These are phyloP conservation scores for Gaeumannomyces tritici DNA, from an alignment of 2,329 filamentous ascomycete genomes.

Conservation along the genomic window DNA sequence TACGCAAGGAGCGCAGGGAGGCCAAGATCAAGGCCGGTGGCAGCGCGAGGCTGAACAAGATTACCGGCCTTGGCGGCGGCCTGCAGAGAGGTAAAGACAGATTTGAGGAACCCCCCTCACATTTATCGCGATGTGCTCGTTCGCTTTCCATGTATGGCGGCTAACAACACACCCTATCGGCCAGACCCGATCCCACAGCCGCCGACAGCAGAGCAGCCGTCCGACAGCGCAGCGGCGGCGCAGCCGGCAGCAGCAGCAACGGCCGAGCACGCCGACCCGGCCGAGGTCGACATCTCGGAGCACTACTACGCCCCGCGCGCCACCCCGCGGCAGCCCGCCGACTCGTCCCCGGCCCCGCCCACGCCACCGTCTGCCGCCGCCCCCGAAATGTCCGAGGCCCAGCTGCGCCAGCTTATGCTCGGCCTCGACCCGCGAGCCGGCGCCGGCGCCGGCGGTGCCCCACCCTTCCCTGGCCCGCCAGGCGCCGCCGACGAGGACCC, in stretches of 20 bases:
- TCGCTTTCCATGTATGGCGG: too few relatives aligned
- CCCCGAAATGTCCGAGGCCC: constrained; percentile 52
- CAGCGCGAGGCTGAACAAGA: constrained; percentile 60
- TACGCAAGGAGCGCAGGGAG: constrained; percentile 70
- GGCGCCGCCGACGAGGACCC: constrained; percentile 41
- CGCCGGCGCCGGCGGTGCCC: constrained; percentile 2
- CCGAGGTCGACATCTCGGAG: constrained; percentile 70
- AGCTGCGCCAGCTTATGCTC: constrained; percentile 56
- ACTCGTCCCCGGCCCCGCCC: constrained; percentile 1
- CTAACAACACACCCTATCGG: constrained; percentile 18
- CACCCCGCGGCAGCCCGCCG: constrained; percentile 17
- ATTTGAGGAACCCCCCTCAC: constrained; percentile 4
- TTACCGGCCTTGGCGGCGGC: constrained; percentile 60
- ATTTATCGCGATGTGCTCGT: too few relatives aligned
- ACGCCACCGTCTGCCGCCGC: too few relatives aligned
- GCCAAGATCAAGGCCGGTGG: constrained; percentile 69
- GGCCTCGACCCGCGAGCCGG: constrained; percentile 33
- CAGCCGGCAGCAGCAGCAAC: constrained; percentile 7
- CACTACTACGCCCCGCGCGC: constrained; percentile 41
- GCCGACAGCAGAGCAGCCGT: constrained; percentile 14
- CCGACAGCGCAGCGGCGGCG: constrained; percentile 22
- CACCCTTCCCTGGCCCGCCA: constrained; percentile 6
- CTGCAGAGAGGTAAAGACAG: constrained; percentile 31
- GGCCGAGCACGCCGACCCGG: constrained; percentile 49
- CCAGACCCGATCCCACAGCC: constrained; percentile 7